Conservation (phyloP, 352 stramenopile genomes). For the Phytophthora agathidicida region DNA sequence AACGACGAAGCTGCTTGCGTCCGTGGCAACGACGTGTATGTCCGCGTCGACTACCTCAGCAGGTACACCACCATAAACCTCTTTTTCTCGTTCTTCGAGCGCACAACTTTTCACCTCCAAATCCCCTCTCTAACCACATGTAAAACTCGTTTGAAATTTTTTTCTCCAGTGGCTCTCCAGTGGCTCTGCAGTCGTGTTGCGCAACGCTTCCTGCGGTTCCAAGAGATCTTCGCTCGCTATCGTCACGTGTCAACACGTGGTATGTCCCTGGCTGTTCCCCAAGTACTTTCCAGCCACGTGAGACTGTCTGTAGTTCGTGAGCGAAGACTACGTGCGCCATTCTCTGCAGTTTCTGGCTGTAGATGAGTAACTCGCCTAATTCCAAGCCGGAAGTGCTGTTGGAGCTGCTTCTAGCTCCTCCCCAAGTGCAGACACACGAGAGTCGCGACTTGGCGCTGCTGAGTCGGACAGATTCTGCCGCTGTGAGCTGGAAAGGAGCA, state of each 20-base stretch:
- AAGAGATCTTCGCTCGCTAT: conserved; percentile 25
- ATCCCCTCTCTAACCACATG: background rate
- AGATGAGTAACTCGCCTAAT: conserved; percentile 16
- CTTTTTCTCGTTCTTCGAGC: background rate
- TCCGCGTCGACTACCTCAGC: conserved; percentile 79
- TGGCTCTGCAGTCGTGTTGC: conserved; percentile 57
- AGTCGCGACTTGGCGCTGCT: conserved; percentile 63
- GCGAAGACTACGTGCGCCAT: conserved; percentile 66
- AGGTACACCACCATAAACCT: conserved; percentile 23
- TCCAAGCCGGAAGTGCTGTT: conserved; percentile 38
- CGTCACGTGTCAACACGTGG: conserved; percentile 77
- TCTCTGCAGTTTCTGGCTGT: conserved; percentile 55
- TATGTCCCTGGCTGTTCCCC: conserved; percentile 75
- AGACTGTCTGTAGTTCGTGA: conserved; percentile 79
- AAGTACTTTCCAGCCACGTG: conserved; percentile 72
- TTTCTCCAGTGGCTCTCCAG: no score
- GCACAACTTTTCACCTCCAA: background rate
- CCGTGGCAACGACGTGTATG: no score
- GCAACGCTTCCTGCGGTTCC: background rate
- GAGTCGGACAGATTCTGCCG: conserved; percentile 32
- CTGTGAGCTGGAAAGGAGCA: conserved; percentile 16
- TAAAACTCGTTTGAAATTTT: background rate
- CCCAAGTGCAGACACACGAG: conserved; percentile 58
- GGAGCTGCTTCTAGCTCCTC: conserved; percentile 46
- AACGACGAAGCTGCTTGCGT: no score